A percentile compares a stretch with the other conserved stretches of the same genome.
These are phyloP conservation scores for Mycosarcoma maydis DNA, from an alignment of 1,284 basidiomycete species.

Conservation along the genomic window DNA sequence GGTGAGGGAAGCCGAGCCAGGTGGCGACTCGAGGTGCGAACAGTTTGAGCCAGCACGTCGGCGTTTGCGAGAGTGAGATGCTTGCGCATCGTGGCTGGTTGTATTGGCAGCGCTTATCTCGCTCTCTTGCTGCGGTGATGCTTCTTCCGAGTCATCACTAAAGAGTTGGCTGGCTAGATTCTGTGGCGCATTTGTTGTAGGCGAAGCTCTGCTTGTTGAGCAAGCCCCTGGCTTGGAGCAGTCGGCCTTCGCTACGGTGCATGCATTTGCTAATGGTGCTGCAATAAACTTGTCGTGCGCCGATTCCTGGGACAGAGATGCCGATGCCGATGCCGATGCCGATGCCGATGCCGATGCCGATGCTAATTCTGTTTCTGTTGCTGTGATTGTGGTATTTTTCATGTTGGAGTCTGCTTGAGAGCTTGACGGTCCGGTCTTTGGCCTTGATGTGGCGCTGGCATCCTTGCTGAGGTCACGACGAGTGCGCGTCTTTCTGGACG, in stretches of 20 bases:
- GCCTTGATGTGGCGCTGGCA: not conserved
- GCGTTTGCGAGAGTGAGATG: conserved; percentile 18
- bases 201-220: not conserved
- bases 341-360: too few relatives aligned
- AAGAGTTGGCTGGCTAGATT: conserved; percentile 27
- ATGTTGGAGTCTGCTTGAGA: not conserved
- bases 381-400: not conserved
- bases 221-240: not conserved
- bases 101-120: too few relatives aligned
- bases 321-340: too few relatives aligned
- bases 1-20: conserved; percentile 27
- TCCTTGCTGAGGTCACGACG: conserved; percentile 26
- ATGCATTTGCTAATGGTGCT: too few relatives aligned
- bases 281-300: too few relatives aligned
- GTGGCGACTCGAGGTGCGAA: conserved; percentile 18
- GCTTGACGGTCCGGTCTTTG: too few relatives aligned
- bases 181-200: conserved; percentile 1
- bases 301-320: too few relatives aligned
- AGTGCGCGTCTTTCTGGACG: conserved; percentile 9
- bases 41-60: conserved; percentile 16
- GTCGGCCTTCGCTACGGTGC: too few relatives aligned
- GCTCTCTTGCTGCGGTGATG: not conserved
- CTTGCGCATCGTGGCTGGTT: conserved; percentile 2
- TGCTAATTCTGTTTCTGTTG: not conserved
- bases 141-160: not conserved